Percentiles rank a stretch among this genome's conserved stretches.
phyloP scores from a whole-genome alignment of 805 yeast genomes.

The Torulaspora indica region DNA sequence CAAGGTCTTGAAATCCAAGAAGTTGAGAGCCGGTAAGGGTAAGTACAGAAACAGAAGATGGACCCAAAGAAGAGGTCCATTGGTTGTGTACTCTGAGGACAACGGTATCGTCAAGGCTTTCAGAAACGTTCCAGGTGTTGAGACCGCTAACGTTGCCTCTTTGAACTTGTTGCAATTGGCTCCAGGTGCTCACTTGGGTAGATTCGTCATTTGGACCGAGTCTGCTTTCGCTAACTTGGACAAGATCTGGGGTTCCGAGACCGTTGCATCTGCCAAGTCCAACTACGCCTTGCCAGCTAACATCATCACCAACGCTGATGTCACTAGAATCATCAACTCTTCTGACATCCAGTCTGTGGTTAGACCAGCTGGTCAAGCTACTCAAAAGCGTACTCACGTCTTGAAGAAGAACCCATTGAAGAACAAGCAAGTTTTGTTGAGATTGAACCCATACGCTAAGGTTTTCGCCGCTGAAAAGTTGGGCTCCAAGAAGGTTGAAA shows the following conservation, averaged over 20 bases:
- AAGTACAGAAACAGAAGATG: conserved; percentile 99
- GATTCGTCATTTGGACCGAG: conserved; percentile 99
- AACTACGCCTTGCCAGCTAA: conserved; percentile 89
- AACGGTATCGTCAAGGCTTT: conserved; percentile 97
- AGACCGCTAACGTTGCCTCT: conserved; percentile 86
- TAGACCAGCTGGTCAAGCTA: conserved; percentile 91
- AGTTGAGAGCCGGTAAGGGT: conserved; percentile 99
- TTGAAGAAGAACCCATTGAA: conserved; percentile 98
- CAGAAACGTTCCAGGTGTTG: conserved; percentile 99
- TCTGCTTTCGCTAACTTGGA: conserved; percentile 95
- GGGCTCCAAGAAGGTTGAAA: conserved; percentile 74
- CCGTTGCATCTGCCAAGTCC: conserved; percentile 77
- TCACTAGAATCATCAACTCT: conserved; percentile 96
- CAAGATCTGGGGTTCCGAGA: conserved; percentile 93
- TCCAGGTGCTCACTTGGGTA: conserved; percentile 99
- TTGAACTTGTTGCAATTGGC: conserved; percentile 97
- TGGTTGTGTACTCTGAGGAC: conserved; percentile 97
- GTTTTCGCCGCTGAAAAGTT: conserved; percentile 88
- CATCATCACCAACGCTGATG: conserved; percentile 94
- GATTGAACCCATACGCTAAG: conserved; percentile 99
- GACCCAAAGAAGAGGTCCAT: conserved; percentile 99
- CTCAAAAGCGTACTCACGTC: conserved; percentile 91
- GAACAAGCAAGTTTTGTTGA: conserved; percentile 97
- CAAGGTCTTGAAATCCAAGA: conserved; percentile 97
- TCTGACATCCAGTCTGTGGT: conserved; percentile 97